These are phyloP conservation scores for Albugo laibachii DNA, from an alignment of 352 stramenopile species.

Conservation along the genomic window DNA sequence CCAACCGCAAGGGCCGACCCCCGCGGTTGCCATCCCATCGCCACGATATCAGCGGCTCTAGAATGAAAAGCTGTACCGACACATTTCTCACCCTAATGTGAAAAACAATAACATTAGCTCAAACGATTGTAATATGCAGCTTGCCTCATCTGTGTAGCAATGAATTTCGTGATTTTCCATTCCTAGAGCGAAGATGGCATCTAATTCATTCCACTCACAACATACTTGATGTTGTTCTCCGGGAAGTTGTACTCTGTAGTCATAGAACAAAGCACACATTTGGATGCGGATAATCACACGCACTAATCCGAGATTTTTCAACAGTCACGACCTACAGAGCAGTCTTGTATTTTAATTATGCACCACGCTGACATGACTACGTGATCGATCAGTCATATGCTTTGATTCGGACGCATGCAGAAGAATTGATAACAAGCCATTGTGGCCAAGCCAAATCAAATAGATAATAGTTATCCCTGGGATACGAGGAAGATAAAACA, in stretches of 20 bases:
- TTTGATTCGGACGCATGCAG: too few relatives aligned
- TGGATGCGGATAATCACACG: too few relatives aligned
- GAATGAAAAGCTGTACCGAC: slow-evolving; percentile 30
- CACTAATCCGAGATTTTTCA: too few relatives aligned
- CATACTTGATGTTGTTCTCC: slow-evolving; percentile 46
- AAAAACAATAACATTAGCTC: slow-evolving; percentile 3
- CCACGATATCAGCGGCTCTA: slow-evolving; percentile 39
- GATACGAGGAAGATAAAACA: too few relatives aligned
- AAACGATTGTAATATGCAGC: neutral
- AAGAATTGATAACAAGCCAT: too few relatives aligned
- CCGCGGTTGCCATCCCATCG: slow-evolving; percentile 78
- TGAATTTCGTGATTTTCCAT: slow-evolving; percentile 74
- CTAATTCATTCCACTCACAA: slow-evolving; percentile 63
- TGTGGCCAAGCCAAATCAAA: too few relatives aligned
- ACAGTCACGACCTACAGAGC: too few relatives aligned
- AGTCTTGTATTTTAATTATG: too few relatives aligned
- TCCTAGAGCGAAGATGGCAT: slow-evolving; percentile 60
- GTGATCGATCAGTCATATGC: too few relatives aligned
- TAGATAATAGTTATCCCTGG: too few relatives aligned
- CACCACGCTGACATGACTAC: too few relatives aligned
- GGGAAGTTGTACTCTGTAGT: slow-evolving; percentile 54
- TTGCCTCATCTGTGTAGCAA: slow-evolving; percentile 79
- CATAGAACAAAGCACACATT: slow-evolving; percentile 45
- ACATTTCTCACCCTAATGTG: slow-evolving; percentile 39
- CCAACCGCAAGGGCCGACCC: slow-evolving; percentile 53